Evolutionary conservation across 805 yeast species (phyloP).

Genomic region (Ogataea allantospora): DNA sequence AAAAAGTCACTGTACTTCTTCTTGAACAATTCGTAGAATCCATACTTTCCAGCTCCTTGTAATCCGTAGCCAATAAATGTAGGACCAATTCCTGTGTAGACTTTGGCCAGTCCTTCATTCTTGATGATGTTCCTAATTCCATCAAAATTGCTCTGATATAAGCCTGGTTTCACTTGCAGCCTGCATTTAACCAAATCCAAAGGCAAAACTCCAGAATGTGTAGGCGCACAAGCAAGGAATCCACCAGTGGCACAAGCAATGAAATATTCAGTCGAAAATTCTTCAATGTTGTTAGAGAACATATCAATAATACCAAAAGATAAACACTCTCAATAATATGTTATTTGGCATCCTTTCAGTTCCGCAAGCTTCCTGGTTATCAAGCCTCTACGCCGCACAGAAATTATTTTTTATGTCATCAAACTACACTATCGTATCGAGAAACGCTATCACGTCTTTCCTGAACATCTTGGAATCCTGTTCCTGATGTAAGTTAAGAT

Average conservation of each 20-base stretch:
- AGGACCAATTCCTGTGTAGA: constrained; percentile 89
- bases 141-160: constrained; percentile 74
- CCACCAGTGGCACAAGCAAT: constrained; percentile 78
- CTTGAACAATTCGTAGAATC: constrained; percentile 90
- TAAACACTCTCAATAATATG: neutral
- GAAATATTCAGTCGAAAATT: constrained; percentile 63
- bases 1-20: constrained; percentile 65
- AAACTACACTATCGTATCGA: too few species aligned
- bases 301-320: neutral
- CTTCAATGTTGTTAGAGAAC: constrained; percentile 39
- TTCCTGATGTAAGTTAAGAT: constrained; percentile 6
- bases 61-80: constrained; percentile 89
- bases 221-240: constrained; percentile 90
- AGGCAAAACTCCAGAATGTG: constrained; percentile 92
- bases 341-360: neutral
- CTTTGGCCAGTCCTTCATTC: constrained; percentile 69
- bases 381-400: constrained; percentile 5
- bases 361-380: constrained; percentile 14
- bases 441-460: constrained; percentile 3
- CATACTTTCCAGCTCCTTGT: constrained; percentile 98
- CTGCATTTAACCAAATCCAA: constrained; percentile 92
- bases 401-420: neutral
- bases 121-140: constrained; percentile 78
- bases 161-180: constrained; percentile 74
- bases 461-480: constrained; percentile 4